Evolutionary conservation across 2,329 filamentous ascomycete genomes (phyloP).

Genomic region (Allantophomopsis cytisporea): DNA sequence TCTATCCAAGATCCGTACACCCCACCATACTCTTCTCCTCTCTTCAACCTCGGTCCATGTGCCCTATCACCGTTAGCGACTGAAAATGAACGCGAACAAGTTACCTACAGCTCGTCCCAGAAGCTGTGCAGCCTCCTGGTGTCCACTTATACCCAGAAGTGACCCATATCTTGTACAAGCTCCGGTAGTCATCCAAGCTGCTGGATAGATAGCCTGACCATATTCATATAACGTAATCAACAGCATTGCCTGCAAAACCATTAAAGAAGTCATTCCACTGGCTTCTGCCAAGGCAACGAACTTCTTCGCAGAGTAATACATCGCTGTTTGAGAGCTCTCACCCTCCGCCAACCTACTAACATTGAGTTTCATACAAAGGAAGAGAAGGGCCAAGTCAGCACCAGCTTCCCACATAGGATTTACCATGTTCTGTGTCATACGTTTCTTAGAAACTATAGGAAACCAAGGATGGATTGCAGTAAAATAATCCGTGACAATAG

Average conservation of each 20-base stretch:
- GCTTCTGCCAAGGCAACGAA: slow-evolving; percentile 26
- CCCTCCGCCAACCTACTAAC: slow-evolving; percentile 21
- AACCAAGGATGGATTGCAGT: slow-evolving; percentile 30
- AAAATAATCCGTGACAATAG: slow-evolving; percentile 26
- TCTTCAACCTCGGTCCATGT: slow-evolving; percentile 35
- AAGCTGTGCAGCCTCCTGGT: slow-evolving; percentile 21
- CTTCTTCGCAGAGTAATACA: slow-evolving; percentile 28
- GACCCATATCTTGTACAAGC: slow-evolving; percentile 29
- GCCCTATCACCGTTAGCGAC: slow-evolving; percentile 10
- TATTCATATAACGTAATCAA: slow-evolving; percentile 33
- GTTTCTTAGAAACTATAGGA: slow-evolving; percentile 31
- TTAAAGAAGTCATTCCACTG: slow-evolving; percentile 25
- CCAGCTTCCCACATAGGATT: slow-evolving; percentile 28
- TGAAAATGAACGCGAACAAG: not conserved
- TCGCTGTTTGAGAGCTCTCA: slow-evolving; percentile 19
- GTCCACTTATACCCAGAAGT: slow-evolving; percentile 27
- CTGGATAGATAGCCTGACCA: slow-evolving; percentile 33
- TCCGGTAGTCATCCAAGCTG: slow-evolving; percentile 32
- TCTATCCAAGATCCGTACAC: slow-evolving; percentile 29
- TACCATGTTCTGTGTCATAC: slow-evolving; percentile 23
- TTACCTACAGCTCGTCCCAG: slow-evolving; percentile 21
- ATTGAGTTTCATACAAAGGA: slow-evolving; percentile 33
- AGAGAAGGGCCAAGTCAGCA: slow-evolving; percentile 30
- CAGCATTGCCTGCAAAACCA: slow-evolving; percentile 29
- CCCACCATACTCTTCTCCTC: slow-evolving; percentile 32